Conservation (phyloP, 2,329 filamentous ascomycete species). For the Ophiostoma angusticollis region DNA sequence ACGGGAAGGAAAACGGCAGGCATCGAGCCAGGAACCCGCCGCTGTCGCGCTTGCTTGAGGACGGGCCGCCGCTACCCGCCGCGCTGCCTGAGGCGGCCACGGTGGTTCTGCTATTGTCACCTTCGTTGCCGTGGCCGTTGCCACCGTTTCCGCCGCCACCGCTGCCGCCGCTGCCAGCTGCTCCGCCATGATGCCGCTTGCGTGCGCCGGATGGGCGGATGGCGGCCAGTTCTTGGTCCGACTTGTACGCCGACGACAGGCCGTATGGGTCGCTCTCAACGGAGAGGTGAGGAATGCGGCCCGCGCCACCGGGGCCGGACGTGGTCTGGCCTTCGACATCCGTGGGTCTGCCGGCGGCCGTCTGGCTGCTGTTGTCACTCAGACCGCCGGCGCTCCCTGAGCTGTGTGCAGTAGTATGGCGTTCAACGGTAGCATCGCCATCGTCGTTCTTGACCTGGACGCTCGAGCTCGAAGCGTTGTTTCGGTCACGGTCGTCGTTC, state of each 20-base stretch:
- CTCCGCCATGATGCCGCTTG: constrained; percentile 45
- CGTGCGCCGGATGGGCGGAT: constrained; percentile 72
- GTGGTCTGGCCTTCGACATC: constrained; percentile 39
- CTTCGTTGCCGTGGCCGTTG: neutral
- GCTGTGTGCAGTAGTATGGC: constrained; percentile 24
- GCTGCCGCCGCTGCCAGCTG: constrained; percentile 11
- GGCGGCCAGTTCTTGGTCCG: constrained; percentile 57
- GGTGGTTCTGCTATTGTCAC: neutral
- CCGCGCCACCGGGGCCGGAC: constrained; percentile 17
- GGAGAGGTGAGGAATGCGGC: constrained; percentile 44
- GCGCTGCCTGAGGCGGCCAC: neutral
- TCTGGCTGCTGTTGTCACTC: constrained; percentile 2
- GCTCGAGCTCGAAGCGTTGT: constrained; percentile 32
- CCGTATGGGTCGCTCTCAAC: constrained; percentile 67
- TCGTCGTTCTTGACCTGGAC: constrained; percentile 25
- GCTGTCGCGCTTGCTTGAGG: neutral
- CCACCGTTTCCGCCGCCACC: constrained; percentile 9
- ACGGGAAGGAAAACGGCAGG: constrained; percentile 20
- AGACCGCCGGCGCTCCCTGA: constrained; percentile 1
- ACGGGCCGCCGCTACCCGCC: neutral
- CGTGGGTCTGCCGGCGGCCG: constrained; percentile 10
- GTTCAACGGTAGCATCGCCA: constrained; percentile 29
- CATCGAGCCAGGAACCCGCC: constrained; percentile 15
- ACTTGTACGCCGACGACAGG: constrained; percentile 66
- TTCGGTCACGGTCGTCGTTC: constrained; percentile 17